A percentile compares a stretch with the other conserved stretches of the same genome.
Conservation (phyloP, 2,329 filamentous ascomycete genomes). For the Botrytis sinoallii region DNA sequence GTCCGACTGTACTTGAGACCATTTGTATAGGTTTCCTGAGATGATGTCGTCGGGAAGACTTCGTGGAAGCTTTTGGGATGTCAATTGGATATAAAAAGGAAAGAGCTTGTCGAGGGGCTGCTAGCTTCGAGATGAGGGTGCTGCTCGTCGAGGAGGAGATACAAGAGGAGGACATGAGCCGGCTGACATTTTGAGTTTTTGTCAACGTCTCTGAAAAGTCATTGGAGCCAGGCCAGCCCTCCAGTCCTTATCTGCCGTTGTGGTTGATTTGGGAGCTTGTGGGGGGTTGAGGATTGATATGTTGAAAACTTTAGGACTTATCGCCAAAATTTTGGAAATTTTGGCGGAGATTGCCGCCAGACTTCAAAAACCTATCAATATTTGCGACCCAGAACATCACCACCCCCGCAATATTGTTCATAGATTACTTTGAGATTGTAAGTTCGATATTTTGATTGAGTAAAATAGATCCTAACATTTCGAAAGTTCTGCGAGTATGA, state of each 20-base stretch:
- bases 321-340: slow-evolving; percentile 16
- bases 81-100: slow-evolving; percentile 36
- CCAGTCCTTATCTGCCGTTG: slow-evolving; percentile 10
- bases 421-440: slow-evolving; percentile 5
- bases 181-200: slow-evolving; percentile 54
- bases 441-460: neutral
- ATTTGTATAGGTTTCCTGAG: slow-evolving; percentile 17
- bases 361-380: slow-evolving; percentile 14
- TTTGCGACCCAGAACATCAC: slow-evolving; percentile 11
- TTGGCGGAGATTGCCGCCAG: slow-evolving; percentile 15
- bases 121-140: slow-evolving; percentile 47
- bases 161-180: slow-evolving; percentile 62
- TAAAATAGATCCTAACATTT: neutral
- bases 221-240: slow-evolving; percentile 25
- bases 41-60: slow-evolving; percentile 2
- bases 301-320: slow-evolving; percentile 12
- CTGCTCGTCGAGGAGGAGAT: slow-evolving; percentile 48
- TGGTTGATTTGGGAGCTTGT: slow-evolving; percentile 15
- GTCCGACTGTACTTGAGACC: slow-evolving; percentile 20
- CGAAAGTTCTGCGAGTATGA: slow-evolving; percentile 26
- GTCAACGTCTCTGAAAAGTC: slow-evolving; percentile 29
- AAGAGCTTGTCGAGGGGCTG: slow-evolving; percentile 38
- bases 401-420: slow-evolving; percentile 10
- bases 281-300: slow-evolving; percentile 17
- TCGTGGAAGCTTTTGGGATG: slow-evolving; percentile 16